These are phyloP conservation scores for Warburgia ugandensis DNA, from an alignment of 164 flowering plant species.

Conservation along the genomic window DNA sequence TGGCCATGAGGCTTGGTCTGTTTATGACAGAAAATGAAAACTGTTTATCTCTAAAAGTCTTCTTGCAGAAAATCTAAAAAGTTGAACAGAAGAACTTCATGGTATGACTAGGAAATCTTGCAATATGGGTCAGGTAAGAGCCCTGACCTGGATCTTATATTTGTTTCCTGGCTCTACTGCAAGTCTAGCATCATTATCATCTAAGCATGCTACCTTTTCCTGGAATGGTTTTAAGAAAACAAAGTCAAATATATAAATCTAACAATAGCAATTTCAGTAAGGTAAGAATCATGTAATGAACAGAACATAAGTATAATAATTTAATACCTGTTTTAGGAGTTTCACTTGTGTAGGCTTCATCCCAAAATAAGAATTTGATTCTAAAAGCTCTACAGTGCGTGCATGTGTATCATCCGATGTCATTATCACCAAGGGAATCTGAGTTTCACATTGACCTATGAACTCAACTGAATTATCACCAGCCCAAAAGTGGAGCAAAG, in stretches of 20 bases:
- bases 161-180: constrained; percentile 75
- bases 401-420: constrained; percentile 97
- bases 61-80: no score
- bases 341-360: constrained; percentile 80
- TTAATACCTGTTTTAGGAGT: constrained; percentile 83
- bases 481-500: constrained; percentile 4
- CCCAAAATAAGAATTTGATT: constrained; percentile 87
- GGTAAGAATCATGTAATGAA: not conserved
- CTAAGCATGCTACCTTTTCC: constrained; percentile 99
- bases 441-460: constrained; percentile 42
- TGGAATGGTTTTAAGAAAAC: constrained; percentile 19
- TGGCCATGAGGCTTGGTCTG: constrained; percentile 99
- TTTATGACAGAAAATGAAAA: constrained; percentile 6
- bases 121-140: not conserved
- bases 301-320: not conserved
- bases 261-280: not conserved
- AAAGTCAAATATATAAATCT: not conserved
- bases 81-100: no score
- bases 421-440: constrained; percentile 89
- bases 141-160: constrained; percentile 80
- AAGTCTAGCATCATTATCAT: constrained; percentile 92
- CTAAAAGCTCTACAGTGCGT: constrained; percentile 60
- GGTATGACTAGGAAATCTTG: no score
- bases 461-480: constrained; percentile 7
- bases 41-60: no score